Evolutionary conservation across 352 stramenopile species (phyloP), one percentile per base, ranked within the genome.

Genomic region (Phytophthora capsici): DNA sequence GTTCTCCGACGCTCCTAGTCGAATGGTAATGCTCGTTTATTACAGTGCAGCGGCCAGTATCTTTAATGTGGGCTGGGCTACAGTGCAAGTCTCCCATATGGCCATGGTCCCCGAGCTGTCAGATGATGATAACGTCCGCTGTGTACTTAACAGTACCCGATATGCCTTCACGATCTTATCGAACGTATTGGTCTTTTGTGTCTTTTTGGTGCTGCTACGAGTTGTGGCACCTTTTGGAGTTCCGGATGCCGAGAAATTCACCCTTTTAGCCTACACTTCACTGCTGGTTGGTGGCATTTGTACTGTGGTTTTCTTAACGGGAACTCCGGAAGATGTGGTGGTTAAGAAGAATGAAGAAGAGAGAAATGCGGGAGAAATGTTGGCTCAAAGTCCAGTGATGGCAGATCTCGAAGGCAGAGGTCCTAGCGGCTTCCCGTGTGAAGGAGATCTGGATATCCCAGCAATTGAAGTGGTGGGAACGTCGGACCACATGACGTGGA

Each of bases 111-210:
- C 88, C 0, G 88, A 95, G 47, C 71, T 95, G 1, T 91, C 88
- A 3, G 55, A 69, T 4, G 77, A 95, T 38, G 84, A 94, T 61
- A 92, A 92, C 26, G 75, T 93, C 25, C 84, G 86, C 45, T 90
- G 83, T 38, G 74, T 94, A 23, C 71, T 95, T 22, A 95, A 94
- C 73, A 90, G 79, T 57, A 90, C 80, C 17, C 80, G 88, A 6
- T 95, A 95, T 54, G 88, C 83, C 6, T 93, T 91, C 60, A 95
- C 88, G 28, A 94, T 95, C 49, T 66, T 94, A 7, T 95, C 88
- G n/a, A 95, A 95, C 53, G 86, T 95, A 40, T 63, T 93, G 22
- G 81, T 95, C 2, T 95, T 95, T 56, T 84, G 80, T 48, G 78
- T 90, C 8, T 95, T 95, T 44, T 80, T 93, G 62, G 36, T 90